Conservation (phyloP, 2,329 filamentous ascomycete species). For the Trichoderma brevicompactum region DNA sequence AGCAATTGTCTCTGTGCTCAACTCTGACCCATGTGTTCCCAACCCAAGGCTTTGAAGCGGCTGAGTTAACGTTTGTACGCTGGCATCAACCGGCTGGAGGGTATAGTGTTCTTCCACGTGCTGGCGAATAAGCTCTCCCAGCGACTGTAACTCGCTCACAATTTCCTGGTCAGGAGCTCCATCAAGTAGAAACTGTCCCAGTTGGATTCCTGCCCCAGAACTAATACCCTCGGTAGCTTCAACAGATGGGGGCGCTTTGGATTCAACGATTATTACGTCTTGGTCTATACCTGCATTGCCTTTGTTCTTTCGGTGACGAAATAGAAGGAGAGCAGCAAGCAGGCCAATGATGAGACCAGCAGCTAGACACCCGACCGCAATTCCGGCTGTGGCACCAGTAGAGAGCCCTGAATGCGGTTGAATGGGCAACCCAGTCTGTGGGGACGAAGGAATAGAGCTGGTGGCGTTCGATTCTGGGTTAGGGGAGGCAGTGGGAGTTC, state of each 20-base stretch:
- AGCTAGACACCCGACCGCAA: conserved; percentile 38
- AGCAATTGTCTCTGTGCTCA: not conserved
- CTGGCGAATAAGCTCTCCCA: conserved; percentile 44
- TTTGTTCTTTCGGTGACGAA: conserved; percentile 30
- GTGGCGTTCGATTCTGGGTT: not conserved
- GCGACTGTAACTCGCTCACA: conserved; percentile 39
- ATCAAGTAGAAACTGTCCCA: conserved; percentile 46
- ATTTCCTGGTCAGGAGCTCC: conserved; percentile 45
- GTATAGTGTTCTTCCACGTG: conserved; percentile 50
- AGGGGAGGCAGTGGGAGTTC: not conserved
- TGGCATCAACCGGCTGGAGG: conserved; percentile 33
- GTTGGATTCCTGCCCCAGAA: conserved; percentile 28
- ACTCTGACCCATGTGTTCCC: not conserved
- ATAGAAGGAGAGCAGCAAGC: conserved; percentile 36
- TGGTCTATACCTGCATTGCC: not conserved
- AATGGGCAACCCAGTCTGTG: not conserved
- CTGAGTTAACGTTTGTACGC: conserved; percentile 3
- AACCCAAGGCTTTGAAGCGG: not conserved
- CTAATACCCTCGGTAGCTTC: not conserved
- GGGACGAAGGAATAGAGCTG: not conserved
- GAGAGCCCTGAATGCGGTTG: not conserved
- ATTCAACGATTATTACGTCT: not conserved
- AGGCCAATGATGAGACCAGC: conserved; percentile 38
- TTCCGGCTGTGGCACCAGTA: not conserved
- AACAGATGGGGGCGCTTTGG: not conserved